Evolutionary conservation across 176 grass and related monocot species (phyloP).

Genomic region (Aegilops sharonensis): DNA sequence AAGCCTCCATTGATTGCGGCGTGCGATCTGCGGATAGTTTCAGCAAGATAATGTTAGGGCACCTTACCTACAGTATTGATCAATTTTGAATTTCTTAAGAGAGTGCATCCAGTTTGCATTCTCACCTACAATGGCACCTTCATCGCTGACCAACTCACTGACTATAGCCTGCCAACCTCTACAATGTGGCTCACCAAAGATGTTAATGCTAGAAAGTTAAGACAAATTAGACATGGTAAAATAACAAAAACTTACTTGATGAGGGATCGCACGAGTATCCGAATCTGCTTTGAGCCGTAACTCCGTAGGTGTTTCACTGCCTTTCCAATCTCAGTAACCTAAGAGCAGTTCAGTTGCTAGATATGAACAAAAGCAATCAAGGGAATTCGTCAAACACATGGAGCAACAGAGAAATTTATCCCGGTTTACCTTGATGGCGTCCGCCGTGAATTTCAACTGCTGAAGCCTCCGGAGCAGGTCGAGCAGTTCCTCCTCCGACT

Average conservation of each 20-base stretch:
- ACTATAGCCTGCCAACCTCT: slow-evolving; percentile 67
- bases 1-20: slow-evolving; percentile 43
- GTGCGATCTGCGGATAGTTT: slow-evolving; percentile 48
- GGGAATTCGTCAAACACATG: slow-evolving; percentile 15
- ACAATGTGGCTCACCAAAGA: slow-evolving; percentile 20
- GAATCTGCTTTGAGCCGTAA: slow-evolving; percentile 55
- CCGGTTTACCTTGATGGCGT: slow-evolving; percentile 51
- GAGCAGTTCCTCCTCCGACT: slow-evolving; percentile 60
- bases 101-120: not conserved
- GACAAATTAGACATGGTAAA: not conserved
- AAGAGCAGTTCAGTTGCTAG: slow-evolving; percentile 24
- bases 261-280: slow-evolving; percentile 51
- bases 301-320: slow-evolving; percentile 46
- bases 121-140: slow-evolving; percentile 48
- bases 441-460: slow-evolving; percentile 56
- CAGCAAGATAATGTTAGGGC: not conserved
- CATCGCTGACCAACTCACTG: slow-evolving; percentile 53
- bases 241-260: slow-evolving; percentile 43
- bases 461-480: slow-evolving; percentile 44
- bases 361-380: slow-evolving; percentile 9
- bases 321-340: slow-evolving; percentile 68
- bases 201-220: not conserved
- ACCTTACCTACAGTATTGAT: not conserved
- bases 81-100: not conserved
- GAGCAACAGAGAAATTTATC: not conserved